Base-by-base conservation (phyloP, 257 asterid species). In the Scutellaria barbata region DNA sequence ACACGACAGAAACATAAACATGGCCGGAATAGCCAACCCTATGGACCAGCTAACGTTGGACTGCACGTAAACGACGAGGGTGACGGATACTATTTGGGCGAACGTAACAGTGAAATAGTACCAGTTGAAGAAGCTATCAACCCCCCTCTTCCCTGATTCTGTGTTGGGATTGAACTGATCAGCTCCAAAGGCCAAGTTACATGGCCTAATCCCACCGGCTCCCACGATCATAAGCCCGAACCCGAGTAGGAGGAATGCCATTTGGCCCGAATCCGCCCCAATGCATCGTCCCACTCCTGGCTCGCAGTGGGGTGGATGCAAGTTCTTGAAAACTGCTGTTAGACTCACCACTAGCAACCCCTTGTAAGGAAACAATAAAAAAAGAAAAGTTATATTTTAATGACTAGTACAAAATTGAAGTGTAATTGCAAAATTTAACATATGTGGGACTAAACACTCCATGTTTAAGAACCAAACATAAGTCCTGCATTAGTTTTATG, bases 91-190 rank as follows among this genome's bases (percentile, higher is more conserved):
- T 70, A 89, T 82, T 35, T 72, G 72, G 0, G 96, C 90, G 63
- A 91, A 81, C 8, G 96, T 89, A 16, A 87, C 35, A 33, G 95
- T 88, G 79, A 91, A 85, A 25, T 81, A 88, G 68, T 87, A 91
- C 97, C 97, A 90, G 10, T 89, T 89, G 85, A 89, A 87, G 90
- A 89, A 89, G 56, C 96, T 87, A 69, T 84, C 84, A 40, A 86
- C 80, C 0, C 95, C 94, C 56, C 87, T 68, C 50, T 81, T 85
- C 4, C 95, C 95, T 0, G 89, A 81, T 9, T 85, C 86, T 0
- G 88, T 81, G 0, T 75, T 77, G n/a, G 92, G 96, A 30, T 89
- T 79, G 85, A 89, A 89, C 45, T 89, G 96, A 54, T 89, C 96
- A 8, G 89, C 96, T 7, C 96, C 96, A 53, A 89, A 89, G 0